Base-by-base conservation (phyloP, 331 rosid genomes). In the Stylosanthes scabra region DNA sequence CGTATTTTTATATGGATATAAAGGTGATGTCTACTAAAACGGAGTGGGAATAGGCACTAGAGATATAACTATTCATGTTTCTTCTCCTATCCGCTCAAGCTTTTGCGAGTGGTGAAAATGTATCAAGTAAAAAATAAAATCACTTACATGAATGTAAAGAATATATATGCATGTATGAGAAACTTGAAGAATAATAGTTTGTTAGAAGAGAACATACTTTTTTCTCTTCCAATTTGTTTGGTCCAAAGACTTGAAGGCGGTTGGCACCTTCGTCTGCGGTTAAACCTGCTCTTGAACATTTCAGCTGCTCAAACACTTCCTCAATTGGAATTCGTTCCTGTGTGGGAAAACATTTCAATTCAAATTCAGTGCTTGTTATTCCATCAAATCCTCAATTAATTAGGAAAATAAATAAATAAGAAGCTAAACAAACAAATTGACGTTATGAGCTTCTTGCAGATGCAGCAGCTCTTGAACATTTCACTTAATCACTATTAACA, bases 171-270 rank as follows among this genome's bases (percentile, higher is more conserved):
- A 4, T 34, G 6, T 34, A 31, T 31, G 39, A 34, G 39, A 34
- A 34, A 34, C 39, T 34, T 4, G 6, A 34, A 34, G 39, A 34
- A 34, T 6, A 34, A 34, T 34, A 34, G 39, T 34, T 3, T 34
- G 39, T 34, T 34, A 34, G 39, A 14, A 52, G 20, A 20, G 31
- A 54, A 39, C 58, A 27, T 49, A 89, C 94, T 79, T 79, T 87
- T 64, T 87, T 91, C 88, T 93, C 98, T 83, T 91, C 97, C 59
- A 93, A 75, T 64, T 93, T 93, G 97, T 93, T 93, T 59, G 94
- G 97, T 61, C 98, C 98, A 77, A 91, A 93, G 31, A 82, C 91
- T 72, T 86, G 90, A 44, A 93, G 96, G 86, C 98, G 63, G 79
- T 62, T 80, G 91, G 87, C 86, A 63, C 96, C 98, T 84, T 93